Base-by-base conservation (phyloP, 2,329 filamentous ascomycete species). In the Scytalidium sp. region DNA sequence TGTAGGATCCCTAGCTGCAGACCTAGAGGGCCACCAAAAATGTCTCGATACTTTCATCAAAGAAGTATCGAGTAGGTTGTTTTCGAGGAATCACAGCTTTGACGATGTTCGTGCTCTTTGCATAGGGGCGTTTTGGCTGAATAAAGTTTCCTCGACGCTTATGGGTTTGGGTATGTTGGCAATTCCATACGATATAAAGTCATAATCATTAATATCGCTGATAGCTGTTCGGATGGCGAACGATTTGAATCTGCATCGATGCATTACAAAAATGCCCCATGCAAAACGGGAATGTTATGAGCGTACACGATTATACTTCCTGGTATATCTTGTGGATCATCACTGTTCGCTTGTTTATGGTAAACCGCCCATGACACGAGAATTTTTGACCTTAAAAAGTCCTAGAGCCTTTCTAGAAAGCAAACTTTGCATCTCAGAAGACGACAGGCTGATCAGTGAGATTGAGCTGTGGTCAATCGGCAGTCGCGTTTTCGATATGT, bases 251-350 rank as follows among this genome's bases (percentile, higher is more conserved):
- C 60, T 71, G 6, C 68, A 71, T 46, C 56, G 64, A 32, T 67
- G 68, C 50, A 64, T 70, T 22, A 60, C 58, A 41, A 67, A 66
- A 48, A 66, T 64, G 22, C 56, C 67, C 10, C 52, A 62, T 21
- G 64, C 59, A 15, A 63, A 70, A 42, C 49, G 55, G 25, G 46
- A 54, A n/a, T 56, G 58, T 47, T 67, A 69, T 47, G 52, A 67
- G 39, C 64, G 67, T 7, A 66, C 67, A 2, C 54, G 67, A n/a
- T 54, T 71, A 19, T 70, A 67, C 55, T 69, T 64, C 46, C 60
- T 70, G n/a, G 64, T 71, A 7, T 70, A 66, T 46, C 54, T 70
- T 3, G 70, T 67, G 50, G 68, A 71, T 50, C 69, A 70, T 50
- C 68, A 71, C 41, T 69, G 64, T 54, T 66, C 41, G 5, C 41